Conservation (phyloP, 371 early-diverging fungal species). For the Dichotomocladium elegans region DNA sequence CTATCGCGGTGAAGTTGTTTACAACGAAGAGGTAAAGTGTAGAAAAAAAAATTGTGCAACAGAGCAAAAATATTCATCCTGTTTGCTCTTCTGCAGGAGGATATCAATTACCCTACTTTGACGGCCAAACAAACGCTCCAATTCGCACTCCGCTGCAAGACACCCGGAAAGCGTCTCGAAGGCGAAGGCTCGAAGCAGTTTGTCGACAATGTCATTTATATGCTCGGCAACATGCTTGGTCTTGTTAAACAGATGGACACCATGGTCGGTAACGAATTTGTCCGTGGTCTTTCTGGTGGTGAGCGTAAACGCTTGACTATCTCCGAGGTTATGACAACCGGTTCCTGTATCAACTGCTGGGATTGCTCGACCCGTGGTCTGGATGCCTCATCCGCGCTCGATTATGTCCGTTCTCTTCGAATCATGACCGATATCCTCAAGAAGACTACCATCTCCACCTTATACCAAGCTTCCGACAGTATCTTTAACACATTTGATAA, state of each 20-base stretch:
- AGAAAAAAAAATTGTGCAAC: background rate
- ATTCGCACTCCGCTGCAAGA: constrained; percentile 47
- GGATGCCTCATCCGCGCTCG: constrained; percentile 84
- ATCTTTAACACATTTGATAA: constrained; percentile 78
- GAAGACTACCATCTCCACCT: constrained; percentile 55
- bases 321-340: constrained; percentile 79
- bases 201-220: constrained; percentile 28
- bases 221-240: constrained; percentile 58
- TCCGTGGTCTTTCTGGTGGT: constrained; percentile 83
- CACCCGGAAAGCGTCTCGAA: constrained; percentile 30
- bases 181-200: constrained; percentile 16
- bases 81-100: too few relatives aligned
- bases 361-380: constrained; percentile 87
- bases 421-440: constrained; percentile 58
- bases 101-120: constrained; percentile 37
- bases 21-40: constrained; percentile 47
- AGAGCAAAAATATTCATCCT: background rate
- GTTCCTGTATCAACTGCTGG: constrained; percentile 71
- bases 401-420: constrained; percentile 64
- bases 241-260: constrained; percentile 70
- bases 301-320: constrained; percentile 84
- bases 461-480: constrained; percentile 70
- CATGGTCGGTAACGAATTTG: constrained; percentile 76
- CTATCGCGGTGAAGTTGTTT: constrained; percentile 42
- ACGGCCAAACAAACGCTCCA: constrained; percentile 47